Base-by-base conservation (phyloP, 306 rosid genomes). In the Lagenaria siceraria region DNA sequence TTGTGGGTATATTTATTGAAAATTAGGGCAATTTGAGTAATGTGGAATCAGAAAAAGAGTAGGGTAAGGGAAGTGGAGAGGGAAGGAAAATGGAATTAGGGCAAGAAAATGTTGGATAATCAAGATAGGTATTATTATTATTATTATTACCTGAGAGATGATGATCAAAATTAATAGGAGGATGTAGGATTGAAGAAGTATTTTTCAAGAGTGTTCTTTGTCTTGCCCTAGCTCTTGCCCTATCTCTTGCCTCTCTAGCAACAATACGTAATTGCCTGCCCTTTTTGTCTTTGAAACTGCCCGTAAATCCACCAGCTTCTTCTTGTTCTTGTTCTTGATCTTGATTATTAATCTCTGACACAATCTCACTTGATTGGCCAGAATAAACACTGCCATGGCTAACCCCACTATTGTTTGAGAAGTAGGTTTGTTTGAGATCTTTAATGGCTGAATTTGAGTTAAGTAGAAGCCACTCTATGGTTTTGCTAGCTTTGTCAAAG, bases 191-290 rank as follows among this genome's bases (percentile, higher is more conserved):
- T 1, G 27, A 19, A n/a, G 0, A 0, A 61, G 40, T 54, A 19
- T 54, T 22, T 33, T 81, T 87, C 79, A 80, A 81, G 61, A 68
- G 80, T 1, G 91, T 83, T 77, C 91, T 81, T 49, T 85, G 86
- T 53, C 89, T 83, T 19, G 91, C 91, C 78, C 91, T 85, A 62
- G 75, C 87, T 76, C 91, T 85, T 24, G 89, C 89, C 75, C 81
- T 81, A 52, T 71, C 89, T 78, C 91, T 85, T 1, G 91, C 82
- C 54, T 82, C 87, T 72, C 80, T 87, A 3, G 59, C 80, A 19
- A 83, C 83, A 21, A 1, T 77, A 3, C 36, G 72, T 10, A 58
- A 25, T 14, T 68, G 73, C 49, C 80, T 83, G 74, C 24, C 15
- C 27, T 46, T 54, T 36, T 66, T 83, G 62, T 21, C 79, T 40